Evolutionary conservation across 345 rosid species (phyloP), one percentile per base, ranked within the genome.

Genomic region (Hibiscus mutabilis): DNA sequence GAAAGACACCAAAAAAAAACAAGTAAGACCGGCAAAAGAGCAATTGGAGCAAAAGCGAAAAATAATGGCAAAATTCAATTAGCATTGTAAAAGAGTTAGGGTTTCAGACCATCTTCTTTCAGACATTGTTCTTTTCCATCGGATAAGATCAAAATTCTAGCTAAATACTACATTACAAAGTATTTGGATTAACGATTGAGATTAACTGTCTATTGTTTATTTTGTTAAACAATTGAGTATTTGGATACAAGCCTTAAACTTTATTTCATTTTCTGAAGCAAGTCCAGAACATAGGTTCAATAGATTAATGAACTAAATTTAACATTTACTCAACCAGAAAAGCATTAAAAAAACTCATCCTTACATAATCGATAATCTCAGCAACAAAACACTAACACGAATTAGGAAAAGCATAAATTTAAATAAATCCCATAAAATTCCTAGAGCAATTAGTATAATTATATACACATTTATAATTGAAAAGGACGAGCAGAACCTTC

Each of bases 401-500:
- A 11, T 42, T 10, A 42, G 46, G 3, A 42, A 42, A 42, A 42
- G 46, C 46, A 14, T 4, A 49, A 49, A n/a, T 5, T 49, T 49
- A 5, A 49, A 15, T 16, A 3, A 49, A 49, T 6, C 19, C 7
- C 6, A 49, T 1, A 15, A 49, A 15, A 49, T 5, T 1, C 19
- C 8, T 49, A 49, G 55, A 15, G 18, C 18, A 49, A 49, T 49
- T 16, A 5, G 18, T 14, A 49, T 14, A 5, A 49, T 15, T 15
- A 49, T 13, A 64, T 15, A 44, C 25, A 2, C 18, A 15, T 46
- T 19, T 24, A 58, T 58, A 58, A 58, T 58, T 58, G 16, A 58
- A 25, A 14, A n/a, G 56, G 11, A 5, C 21, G 10, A n/a, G 6
- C 56, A 66, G 19, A 69, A 91, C 97, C 97, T 85, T 94, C 97